Evolutionary conservation across 345 rosid genomes (phyloP).

Genomic region (Chamaenerion angustifolium): DNA sequence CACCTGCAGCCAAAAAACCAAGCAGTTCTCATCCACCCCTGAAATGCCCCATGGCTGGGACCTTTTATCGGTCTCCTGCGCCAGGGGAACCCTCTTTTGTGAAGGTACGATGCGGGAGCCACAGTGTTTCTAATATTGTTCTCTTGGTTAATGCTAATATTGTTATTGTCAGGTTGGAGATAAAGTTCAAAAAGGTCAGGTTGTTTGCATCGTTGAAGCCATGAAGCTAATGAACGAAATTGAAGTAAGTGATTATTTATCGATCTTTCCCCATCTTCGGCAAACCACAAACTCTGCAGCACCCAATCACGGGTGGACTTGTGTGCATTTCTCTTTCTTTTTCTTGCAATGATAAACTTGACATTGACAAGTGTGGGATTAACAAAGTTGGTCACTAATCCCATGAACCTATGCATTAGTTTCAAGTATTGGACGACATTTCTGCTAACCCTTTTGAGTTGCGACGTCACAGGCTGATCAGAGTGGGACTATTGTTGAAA

Average conservation of each 20-base stretch:
- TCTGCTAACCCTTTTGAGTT: background rate
- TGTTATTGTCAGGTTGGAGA: constrained; percentile 60
- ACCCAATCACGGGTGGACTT: too few species aligned
- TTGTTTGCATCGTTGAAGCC: constrained; percentile 87
- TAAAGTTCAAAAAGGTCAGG: constrained; percentile 93
- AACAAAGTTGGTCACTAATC: too few species aligned
- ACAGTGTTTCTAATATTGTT: background rate
- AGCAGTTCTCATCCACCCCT: constrained; percentile 41
- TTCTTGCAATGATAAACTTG: too few species aligned
- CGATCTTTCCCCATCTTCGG: too few species aligned
- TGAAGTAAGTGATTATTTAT: constrained; percentile 32
- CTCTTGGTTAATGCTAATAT: background rate
- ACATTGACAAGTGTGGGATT: too few species aligned
- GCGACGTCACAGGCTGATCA: constrained; percentile 61
- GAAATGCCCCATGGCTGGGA: constrained; percentile 95
- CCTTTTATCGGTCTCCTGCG: constrained; percentile 68
- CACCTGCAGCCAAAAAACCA: constrained; percentile 32
- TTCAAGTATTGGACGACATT: too few species aligned
- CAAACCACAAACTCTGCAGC: background rate
- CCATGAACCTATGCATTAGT: too few species aligned
- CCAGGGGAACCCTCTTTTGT: constrained; percentile 93
- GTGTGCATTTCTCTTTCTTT: too few species aligned
- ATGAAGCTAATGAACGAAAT: constrained; percentile 98
- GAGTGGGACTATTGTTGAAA: constrained; percentile 71
- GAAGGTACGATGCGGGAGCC: constrained; percentile 31